phyloP scores from a whole-genome alignment of 768 basidiomycete species.

The Pisolithus microcarpus region DNA sequence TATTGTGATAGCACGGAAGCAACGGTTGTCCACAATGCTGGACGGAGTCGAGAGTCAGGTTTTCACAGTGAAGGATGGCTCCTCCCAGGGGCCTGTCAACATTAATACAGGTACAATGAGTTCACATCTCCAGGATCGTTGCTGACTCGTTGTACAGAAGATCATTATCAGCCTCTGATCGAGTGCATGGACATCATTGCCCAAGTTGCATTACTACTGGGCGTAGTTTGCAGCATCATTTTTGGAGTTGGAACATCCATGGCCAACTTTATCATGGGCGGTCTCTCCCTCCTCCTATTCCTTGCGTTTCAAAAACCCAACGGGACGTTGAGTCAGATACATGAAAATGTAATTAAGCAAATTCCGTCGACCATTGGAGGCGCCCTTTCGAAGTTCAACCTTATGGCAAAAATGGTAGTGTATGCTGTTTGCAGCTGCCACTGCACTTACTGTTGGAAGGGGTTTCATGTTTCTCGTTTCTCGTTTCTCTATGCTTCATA shows the following conservation, averaged over 20 bases:
- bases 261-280: conserved; percentile 16
- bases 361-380: neutral
- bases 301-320: too few species aligned
- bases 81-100: too few species aligned
- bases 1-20: neutral
- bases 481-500: too few species aligned
- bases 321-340: too few species aligned
- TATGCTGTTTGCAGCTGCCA: conserved; percentile 3
- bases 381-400: neutral
- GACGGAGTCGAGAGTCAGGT: too few species aligned
- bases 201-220: conserved; percentile 15
- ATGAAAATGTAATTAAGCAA: too few species aligned
- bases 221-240: conserved; percentile 14
- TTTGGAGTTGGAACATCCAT: conserved; percentile 6
- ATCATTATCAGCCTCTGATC: neutral
- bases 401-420: neutral
- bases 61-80: neutral
- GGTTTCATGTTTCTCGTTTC: too few species aligned
- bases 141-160: too few species aligned
- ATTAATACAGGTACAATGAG: too few species aligned
- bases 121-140: too few species aligned
- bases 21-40: too few species aligned
- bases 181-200: conserved; percentile 3
- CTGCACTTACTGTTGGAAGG: too few species aligned
- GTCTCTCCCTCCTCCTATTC: neutral